Conservation (phyloP, 768 basidiomycete species). For the Stropharia rugosoannulata region DNA sequence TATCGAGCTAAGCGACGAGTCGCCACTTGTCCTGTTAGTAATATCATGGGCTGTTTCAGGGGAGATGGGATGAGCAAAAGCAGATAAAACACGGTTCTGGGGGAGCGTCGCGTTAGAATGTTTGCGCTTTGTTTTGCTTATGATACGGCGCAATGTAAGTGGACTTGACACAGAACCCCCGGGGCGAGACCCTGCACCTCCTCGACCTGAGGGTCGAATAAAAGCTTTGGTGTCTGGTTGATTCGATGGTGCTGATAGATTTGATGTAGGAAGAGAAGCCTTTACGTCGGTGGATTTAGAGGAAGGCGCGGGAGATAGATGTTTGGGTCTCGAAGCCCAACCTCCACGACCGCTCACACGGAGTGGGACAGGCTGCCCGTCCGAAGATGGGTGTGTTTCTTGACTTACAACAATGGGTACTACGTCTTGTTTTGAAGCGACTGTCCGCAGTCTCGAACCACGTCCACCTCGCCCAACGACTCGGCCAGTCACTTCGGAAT, state of each 20-base stretch:
- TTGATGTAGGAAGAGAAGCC: not conserved
- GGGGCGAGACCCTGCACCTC: constrained; percentile 1
- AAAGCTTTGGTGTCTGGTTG: not conserved
- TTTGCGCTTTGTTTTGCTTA: constrained; percentile 5
- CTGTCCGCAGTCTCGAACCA: constrained; percentile 15
- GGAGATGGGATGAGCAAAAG: constrained; percentile 7
- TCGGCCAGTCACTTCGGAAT: constrained; percentile 11
- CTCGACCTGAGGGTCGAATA: constrained; percentile 10
- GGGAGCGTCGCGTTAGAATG: not conserved
- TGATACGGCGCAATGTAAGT: constrained; percentile 3
- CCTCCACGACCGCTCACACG: constrained; percentile 19
- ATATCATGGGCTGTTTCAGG: constrained; percentile 6
- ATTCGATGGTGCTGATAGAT: not conserved
- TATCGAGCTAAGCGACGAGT: constrained; percentile 13
- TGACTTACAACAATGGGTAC: constrained; percentile 1
- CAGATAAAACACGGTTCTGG: not conserved
- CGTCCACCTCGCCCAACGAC: constrained; percentile 19
- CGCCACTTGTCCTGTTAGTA: constrained; percentile 8
- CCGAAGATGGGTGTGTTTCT: not conserved
- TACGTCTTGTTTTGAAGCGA: constrained; percentile 3
- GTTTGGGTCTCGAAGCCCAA: constrained; percentile 16
- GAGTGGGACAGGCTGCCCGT: not conserved
- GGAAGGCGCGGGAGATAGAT: constrained; percentile 1
- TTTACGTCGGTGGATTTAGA: not conserved
- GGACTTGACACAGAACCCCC: not conserved